Conservation (phyloP, 2,329 filamentous ascomycete genomes). For the Fusarium subtropicale region DNA sequence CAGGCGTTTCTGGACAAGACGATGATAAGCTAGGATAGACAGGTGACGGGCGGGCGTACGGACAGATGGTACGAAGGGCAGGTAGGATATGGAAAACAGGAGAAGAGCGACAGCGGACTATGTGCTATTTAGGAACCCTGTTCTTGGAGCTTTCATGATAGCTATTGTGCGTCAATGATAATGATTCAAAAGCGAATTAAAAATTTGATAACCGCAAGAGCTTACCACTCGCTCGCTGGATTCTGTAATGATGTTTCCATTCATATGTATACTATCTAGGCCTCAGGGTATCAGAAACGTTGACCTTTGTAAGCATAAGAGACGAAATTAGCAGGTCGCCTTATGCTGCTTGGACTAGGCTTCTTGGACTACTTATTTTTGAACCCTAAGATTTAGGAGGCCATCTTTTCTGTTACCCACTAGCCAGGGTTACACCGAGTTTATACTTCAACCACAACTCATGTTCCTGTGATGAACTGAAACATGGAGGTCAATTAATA, state of each 20-base stretch:
- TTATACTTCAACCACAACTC: too few relatives aligned
- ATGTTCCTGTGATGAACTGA: neutral
- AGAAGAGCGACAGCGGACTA: slow-evolving; percentile 3
- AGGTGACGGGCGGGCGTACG: slow-evolving; percentile 30
- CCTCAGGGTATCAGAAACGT: too few relatives aligned
- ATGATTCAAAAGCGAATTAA: slow-evolving; percentile 13
- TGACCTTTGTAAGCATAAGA: too few relatives aligned
- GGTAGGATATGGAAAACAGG: slow-evolving; percentile 29
- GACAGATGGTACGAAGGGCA: slow-evolving; percentile 12
- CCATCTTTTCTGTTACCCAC: too few relatives aligned
- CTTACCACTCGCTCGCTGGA: neutral
- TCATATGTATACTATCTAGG: neutral
- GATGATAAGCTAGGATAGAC: slow-evolving; percentile 37
- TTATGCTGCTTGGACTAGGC: too few relatives aligned
- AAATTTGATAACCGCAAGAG: neutral
- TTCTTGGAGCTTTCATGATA: slow-evolving; percentile 24
- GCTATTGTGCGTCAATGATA: slow-evolving; percentile 25
- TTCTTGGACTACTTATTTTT: too few relatives aligned
- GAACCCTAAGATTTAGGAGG: too few relatives aligned
- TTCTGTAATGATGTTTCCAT: neutral
- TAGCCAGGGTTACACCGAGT: neutral
- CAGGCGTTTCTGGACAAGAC: slow-evolving; percentile 44
- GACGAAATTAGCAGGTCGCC: too few relatives aligned
- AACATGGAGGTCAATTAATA: neutral
- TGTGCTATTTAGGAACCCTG: slow-evolving; percentile 1